Evolutionary conservation across 75 land plant species (phyloP).

Genomic region (Chamaecyparis obtusa): DNA sequence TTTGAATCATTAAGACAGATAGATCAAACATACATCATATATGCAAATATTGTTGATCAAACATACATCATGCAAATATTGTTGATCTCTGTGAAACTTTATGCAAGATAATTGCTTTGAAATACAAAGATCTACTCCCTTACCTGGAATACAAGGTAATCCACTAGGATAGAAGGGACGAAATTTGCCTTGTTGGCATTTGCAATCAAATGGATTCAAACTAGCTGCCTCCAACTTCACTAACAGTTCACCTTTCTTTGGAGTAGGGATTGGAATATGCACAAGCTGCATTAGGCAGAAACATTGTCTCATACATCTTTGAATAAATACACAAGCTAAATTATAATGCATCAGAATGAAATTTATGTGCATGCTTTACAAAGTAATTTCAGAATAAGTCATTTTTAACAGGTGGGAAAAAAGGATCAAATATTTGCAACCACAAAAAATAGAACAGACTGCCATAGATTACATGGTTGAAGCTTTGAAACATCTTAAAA

Average conservation of each 20-base stretch:
- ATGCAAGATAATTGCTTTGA: not conserved
- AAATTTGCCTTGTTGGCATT: conserved; percentile 60
- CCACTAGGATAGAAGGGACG: conserved; percentile 59
- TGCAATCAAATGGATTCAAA: conserved; percentile 83
- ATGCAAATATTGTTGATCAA: no score
- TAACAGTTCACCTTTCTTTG: conserved; percentile 62
- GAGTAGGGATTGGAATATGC: conserved; percentile 65
- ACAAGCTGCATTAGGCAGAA: conserved; percentile 45
- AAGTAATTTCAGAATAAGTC: not conserved
- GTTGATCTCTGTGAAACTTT: not conserved
- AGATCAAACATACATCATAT: no score
- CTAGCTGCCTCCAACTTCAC: conserved; percentile 72
- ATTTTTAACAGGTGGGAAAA: not conserved
- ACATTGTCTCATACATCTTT: not conserved
- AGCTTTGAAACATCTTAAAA: no score
- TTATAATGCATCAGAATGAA: not conserved
- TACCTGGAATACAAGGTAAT: conserved; percentile 72
- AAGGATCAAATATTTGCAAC: no score
- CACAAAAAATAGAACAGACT: no score
- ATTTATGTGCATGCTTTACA: not conserved
- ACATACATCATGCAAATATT: not conserved
- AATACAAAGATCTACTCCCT: not conserved
- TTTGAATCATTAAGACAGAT: not conserved
- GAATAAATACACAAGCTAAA: not conserved
- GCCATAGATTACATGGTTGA: no score